These are phyloP conservation scores for Neurospora discreta DNA, from an alignment of 495 filamentous ascomycete genomes.

Conservation along the genomic window DNA sequence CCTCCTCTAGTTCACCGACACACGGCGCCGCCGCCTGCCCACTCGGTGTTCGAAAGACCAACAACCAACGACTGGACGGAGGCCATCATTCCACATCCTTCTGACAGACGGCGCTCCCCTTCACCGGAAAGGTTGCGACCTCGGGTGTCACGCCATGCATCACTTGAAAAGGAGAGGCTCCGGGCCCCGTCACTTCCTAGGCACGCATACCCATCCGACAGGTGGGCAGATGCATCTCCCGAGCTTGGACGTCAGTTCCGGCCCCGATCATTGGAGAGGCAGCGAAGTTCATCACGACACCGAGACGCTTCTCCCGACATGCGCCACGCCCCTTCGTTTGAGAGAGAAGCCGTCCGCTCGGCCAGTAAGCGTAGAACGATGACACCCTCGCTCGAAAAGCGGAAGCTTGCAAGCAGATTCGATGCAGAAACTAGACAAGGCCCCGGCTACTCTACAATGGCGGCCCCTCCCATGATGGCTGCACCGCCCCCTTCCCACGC, in stretches of 20 bases:
- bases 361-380: neutral
- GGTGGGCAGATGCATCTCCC: neutral
- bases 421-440: constrained; percentile 25
- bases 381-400: neutral
- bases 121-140: constrained; percentile 6
- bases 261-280: constrained; percentile 6
- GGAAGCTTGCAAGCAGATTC: constrained; percentile 28
- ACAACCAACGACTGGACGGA: constrained; percentile 9
- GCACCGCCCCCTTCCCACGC: constrained; percentile 15
- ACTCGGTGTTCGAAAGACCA: constrained; percentile 16
- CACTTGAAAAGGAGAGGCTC: constrained; percentile 3
- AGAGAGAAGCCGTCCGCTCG: constrained; percentile 18
- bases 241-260: neutral
- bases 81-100: constrained; percentile 7
- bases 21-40: constrained; percentile 22
- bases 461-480: constrained; percentile 8
- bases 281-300: constrained; percentile 1
- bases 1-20: constrained; percentile 16
- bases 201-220: neutral
- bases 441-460: constrained; percentile 5
- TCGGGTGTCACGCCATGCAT: constrained; percentile 1
- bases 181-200: neutral
- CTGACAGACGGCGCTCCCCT: constrained; percentile 12
- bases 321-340: constrained; percentile 25
- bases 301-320: constrained; percentile 5